Evolutionary conservation across 2,329 filamentous ascomycete species (phyloP).

Genomic region (Rhytidhysteron rufulum): DNA sequence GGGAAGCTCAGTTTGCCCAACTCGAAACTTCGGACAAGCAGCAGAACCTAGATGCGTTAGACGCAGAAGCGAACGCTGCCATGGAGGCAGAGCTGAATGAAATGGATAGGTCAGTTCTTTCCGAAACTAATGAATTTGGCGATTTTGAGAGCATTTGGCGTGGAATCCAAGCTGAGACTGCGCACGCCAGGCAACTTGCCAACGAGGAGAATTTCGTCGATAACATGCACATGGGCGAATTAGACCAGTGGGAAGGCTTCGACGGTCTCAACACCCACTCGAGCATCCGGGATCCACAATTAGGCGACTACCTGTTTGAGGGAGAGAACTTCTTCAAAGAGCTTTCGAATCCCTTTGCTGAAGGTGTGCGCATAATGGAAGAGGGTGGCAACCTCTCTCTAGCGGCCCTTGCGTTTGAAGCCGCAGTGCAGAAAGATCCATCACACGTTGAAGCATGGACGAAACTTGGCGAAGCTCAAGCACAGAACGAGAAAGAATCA

Average conservation of each 20-base stretch:
- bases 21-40: constrained; percentile 67
- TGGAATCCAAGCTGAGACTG: constrained; percentile 74
- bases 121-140: constrained; percentile 72
- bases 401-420: constrained; percentile 91
- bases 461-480: constrained; percentile 84
- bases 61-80: constrained; percentile 64
- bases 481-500: constrained; percentile 97
- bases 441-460: constrained; percentile 92
- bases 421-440: constrained; percentile 85
- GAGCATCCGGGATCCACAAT: constrained; percentile 67
- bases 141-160: constrained; percentile 90
- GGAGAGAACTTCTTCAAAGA: constrained; percentile 86
- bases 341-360: constrained; percentile 80
- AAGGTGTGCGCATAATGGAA: constrained; percentile 88
- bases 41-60: constrained; percentile 46
- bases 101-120: constrained; percentile 77
- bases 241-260: constrained; percentile 76
- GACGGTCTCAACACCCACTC: constrained; percentile 66
- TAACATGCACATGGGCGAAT: constrained; percentile 62
- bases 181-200: constrained; percentile 65
- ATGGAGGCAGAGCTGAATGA: constrained; percentile 85
- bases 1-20: constrained; percentile 94
- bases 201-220: constrained; percentile 63
- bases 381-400: constrained; percentile 92
- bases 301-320: constrained; percentile 93